These are phyloP conservation scores for Pichia sp. DNA, from an alignment of 1,139 yeast genomes.

Conservation along the genomic window DNA sequence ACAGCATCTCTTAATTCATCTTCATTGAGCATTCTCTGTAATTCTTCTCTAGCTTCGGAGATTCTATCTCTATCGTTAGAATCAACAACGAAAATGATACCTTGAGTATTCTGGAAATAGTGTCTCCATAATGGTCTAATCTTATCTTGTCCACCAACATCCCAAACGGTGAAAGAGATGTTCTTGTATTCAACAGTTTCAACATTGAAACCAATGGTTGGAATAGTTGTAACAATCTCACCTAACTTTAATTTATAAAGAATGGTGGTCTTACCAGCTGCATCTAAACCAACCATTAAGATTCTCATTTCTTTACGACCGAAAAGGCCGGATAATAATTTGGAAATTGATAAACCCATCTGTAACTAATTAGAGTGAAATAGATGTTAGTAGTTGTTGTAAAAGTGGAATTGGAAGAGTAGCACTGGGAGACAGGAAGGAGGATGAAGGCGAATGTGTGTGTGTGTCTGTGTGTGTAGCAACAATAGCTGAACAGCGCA, in stretches of 20 bases:
- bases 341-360: conserved; percentile 88
- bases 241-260: conserved; percentile 84
- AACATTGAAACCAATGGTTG: conserved; percentile 91
- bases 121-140: conserved; percentile 95
- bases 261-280: conserved; percentile 90
- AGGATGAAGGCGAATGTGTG: too few relatives aligned
- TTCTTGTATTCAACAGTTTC: conserved; percentile 93
- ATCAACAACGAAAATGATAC: conserved; percentile 88
- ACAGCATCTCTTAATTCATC: conserved; percentile 90
- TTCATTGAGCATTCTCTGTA: conserved; percentile 90
- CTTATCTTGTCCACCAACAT: conserved; percentile 96
- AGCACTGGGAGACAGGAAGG: too few relatives aligned
- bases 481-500: too few relatives aligned
- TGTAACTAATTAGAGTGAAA: conserved; percentile 5
- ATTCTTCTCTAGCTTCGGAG: conserved; percentile 86
- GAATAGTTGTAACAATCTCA: conserved; percentile 88
- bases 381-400: background rate
- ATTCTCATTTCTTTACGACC: conserved; percentile 84
- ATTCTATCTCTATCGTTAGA: conserved; percentile 92
- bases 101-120: conserved; percentile 90
- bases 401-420: too few relatives aligned
- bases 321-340: conserved; percentile 79
- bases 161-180: conserved; percentile 93
- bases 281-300: conserved; percentile 90
- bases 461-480: too few relatives aligned